Percentiles rank a stretch among this genome's conserved stretches.
phyloP scores from a whole-genome alignment of 2,329 filamentous ascomycete genomes.

The Zelopaecilomyces penicillatus region DNA sequence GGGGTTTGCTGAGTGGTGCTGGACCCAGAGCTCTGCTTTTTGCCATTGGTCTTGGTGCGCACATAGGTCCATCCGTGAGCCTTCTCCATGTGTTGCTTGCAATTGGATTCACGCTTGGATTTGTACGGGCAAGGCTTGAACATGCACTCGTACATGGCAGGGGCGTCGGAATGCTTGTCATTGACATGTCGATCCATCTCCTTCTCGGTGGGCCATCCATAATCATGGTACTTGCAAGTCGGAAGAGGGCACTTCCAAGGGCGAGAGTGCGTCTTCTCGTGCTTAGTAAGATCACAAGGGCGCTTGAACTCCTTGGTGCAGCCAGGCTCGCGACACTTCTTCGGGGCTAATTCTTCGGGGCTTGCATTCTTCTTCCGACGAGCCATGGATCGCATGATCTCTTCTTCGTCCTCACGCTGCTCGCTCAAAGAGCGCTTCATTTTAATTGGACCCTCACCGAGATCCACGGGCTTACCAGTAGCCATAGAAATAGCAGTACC shows the following conservation, averaged over 20 bases:
- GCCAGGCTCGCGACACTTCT: slow-evolving; percentile 64
- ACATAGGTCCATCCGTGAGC: slow-evolving; percentile 86
- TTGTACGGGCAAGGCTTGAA: slow-evolving; percentile 83
- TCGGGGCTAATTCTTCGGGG: slow-evolving; percentile 71
- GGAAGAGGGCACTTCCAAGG: slow-evolving; percentile 85
- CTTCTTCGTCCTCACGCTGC: slow-evolving; percentile 68
- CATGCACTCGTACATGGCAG: slow-evolving; percentile 74
- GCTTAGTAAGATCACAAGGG: slow-evolving; percentile 95
- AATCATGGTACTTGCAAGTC: slow-evolving; percentile 81
- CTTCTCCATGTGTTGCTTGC: slow-evolving; percentile 99
- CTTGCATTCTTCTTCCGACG: slow-evolving; percentile 88
- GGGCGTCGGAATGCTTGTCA: slow-evolving; percentile 81
- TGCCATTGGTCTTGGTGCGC: slow-evolving; percentile 86
- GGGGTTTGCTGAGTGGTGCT: slow-evolving; percentile 47
- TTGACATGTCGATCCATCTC: slow-evolving; percentile 94
- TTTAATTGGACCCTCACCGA: slow-evolving; percentile 41
- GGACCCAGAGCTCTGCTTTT: slow-evolving; percentile 42
- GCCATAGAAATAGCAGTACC: slow-evolving; percentile 73
- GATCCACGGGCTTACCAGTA: slow-evolving; percentile 56
- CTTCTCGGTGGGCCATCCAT: slow-evolving; percentile 96
- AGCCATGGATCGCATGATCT: slow-evolving; percentile 86
- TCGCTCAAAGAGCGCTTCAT: slow-evolving; percentile 62
- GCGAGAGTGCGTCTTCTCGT: slow-evolving; percentile 94
- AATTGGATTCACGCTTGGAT: slow-evolving; percentile 92
- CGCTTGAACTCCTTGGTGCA: slow-evolving; percentile 93